Evolutionary conservation across 129 eudicot genomes (phyloP).

Genomic region (Flaveria trinervia): DNA sequence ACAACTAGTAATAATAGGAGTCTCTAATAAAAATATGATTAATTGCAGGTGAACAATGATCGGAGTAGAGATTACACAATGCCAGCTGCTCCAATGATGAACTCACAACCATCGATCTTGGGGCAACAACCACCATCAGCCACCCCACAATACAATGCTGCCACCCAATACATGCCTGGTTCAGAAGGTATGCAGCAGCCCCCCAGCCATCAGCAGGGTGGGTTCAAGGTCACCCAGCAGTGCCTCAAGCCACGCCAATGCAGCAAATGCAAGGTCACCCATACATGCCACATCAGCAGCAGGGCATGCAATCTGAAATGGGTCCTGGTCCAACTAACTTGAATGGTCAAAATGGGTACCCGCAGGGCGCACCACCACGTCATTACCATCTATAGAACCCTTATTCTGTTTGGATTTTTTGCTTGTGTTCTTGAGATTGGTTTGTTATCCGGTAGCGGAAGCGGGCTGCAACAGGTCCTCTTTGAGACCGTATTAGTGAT

Average conservation of each 20-base stretch:
- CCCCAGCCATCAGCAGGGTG: conserved; percentile 66
- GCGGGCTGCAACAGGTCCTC: background rate
- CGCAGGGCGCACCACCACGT: conserved; percentile 53
- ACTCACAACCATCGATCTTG: conserved; percentile 67
- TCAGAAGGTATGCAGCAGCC: conserved; percentile 46
- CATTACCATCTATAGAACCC: conserved; percentile 63
- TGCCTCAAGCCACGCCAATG: conserved; percentile 50
- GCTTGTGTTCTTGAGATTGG: conserved; percentile 20
- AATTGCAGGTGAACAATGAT: conserved; percentile 79
- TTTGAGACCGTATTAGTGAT: conserved; percentile 13
- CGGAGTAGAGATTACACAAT: conserved; percentile 91
- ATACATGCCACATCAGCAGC: conserved; percentile 54
- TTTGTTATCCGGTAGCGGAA: conserved; percentile 20
- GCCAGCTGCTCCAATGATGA: conserved; percentile 51
- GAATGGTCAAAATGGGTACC: conserved; percentile 53
- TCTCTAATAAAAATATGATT: background rate
- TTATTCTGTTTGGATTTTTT: background rate
- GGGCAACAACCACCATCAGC: conserved; percentile 82
- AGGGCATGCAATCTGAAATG: conserved; percentile 44
- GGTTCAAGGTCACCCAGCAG: conserved; percentile 48
- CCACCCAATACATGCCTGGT: conserved; percentile 50
- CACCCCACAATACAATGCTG: conserved; percentile 20
- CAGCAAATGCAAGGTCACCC: conserved; percentile 63
- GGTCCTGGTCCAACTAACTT: conserved; percentile 46
- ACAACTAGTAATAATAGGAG: background rate